Evolutionary conservation across 345 rosid species (phyloP), one percentile per base, ranked within the genome.

Genomic region (Cardiospermum halicacabum): DNA sequence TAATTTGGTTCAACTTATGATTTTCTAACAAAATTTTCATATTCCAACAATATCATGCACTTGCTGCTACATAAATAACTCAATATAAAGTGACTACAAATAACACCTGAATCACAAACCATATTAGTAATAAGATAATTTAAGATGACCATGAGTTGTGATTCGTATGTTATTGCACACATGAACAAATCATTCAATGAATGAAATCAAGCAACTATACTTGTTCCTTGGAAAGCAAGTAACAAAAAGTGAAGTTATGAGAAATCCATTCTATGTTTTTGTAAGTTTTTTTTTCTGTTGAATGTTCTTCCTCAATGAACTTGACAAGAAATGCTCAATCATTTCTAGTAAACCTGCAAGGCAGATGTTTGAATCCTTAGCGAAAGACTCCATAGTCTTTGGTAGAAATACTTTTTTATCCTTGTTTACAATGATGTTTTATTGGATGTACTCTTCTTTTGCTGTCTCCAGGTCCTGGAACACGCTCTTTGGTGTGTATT

Each of bases 391-490:
- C 3, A 88, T 81, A 5, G 87, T 74, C 75, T 87, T 91, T 5
- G 99, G 97, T 43, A 91, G 69, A 21, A 73, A 62, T 60, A 94
- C 73, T 73, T 84, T 90, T 65, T 77, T 79, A 11, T 86, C 89
- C 68, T 87, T 84, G 56, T 75, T 80, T 27, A 80, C 61, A 48
- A 71, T 66, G 26, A 89, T 24, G 60, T 72, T 80, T 78, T 92
- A 80, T 67, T 61, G 79, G 56, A 94, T 69, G 77, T 87, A 87
- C 49, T 91, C 99, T 66, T 87, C 86, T 68, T 76, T 89, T 19
- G 95, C 97, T 24, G 75, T 76, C 75, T 91, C 91, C 51, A 94
- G 76, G 72, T 87, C 96, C 79, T 77, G 77, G 69, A 78, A 81
- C 50, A 91, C 89, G 59, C 77, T 81, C 68, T 79, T 81, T 0